Evolutionary conservation across 2,329 filamentous ascomycete genomes (phyloP), one percentile per base, ranked within the genome.

Genomic region (Xylariaceae sp.): DNA sequence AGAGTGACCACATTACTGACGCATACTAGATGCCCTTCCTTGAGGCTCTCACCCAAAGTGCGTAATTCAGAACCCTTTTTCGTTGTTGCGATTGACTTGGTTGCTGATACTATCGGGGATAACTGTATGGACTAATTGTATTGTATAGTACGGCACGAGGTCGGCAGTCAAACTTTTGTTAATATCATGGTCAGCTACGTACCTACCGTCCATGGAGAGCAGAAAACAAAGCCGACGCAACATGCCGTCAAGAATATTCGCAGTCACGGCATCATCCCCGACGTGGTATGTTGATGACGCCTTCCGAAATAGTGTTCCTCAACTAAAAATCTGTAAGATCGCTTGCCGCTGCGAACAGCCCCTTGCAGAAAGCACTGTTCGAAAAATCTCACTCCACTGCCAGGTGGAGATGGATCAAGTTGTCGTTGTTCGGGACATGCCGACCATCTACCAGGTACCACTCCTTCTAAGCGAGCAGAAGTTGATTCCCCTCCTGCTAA

Each of bases 141-240:
- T 4, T 20, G 3, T 24, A 15, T 32, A 59, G 55, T 96, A 59
- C 81, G 87, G 62, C 80, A 88, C 62, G 81, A 86, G 58, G 85
- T 83, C 20, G 89, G 89, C 63, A 85, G 84, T 68, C 82, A 85
- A 69, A 93, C 96, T 75, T 95, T 96, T 72, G 76, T 92, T 69
- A 88, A 91, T 70, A 95, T 97, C 62, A 87, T 92, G 73, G 93
- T 97, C 58, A 92, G 89, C 4, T 90, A 92, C 64, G 87, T 97
- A 27, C 94, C 92, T 1, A 82, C 93, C 27, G 72, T 70, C 18
- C 64, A 81, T 53, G 81, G 81, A 35, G 82, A 97, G 78, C 86
- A 96, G 73, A 97, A 97, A 83, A 97, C 92, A 8, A 97, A 97
- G 77, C 94, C 94, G 0, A 99, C 94, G 0, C 94, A 99, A 72